Evolutionary conservation across 371 early-diverging fungal species (phyloP), one percentile per base, ranked within the genome.

Genomic region (Lichtheimia ramosa): DNA sequence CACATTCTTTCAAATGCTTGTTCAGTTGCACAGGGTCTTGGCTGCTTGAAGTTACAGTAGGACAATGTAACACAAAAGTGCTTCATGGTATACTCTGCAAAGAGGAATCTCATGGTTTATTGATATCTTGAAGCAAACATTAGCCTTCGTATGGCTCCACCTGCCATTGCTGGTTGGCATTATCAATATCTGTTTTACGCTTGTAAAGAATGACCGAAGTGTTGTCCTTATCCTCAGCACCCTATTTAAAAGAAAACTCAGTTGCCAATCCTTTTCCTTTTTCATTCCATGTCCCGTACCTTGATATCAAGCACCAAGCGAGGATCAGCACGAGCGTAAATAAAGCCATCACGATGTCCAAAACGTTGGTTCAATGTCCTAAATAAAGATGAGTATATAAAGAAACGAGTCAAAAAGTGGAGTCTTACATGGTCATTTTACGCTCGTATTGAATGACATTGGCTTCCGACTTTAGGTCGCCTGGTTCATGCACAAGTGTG

Each of bases 331-430:
- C 70, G 59, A 13, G 59, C 62, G 58, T 77, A 74, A 23, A 81
- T 62, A 27, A 60, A 75, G 3, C 77, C 77, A 53, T 81, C 71
- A 34, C 77, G 68, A 46, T 55, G 64, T 16, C 74, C 73, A 64
- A 70, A 81, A 50, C 81, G 64, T 58, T 77, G 81, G 50, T 81
- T 77, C 15, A 73, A 70, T 21, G 81, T 62, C 69, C 75, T 75
- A 58, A 25, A 48, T 10, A 34, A 51, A 25, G 14, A 48, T 23
- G 53, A 25, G 53, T 15, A 6, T 41, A 16, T 21, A 3, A 28
- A 42, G 5, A 16, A 10, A 51, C 2, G 10, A 14, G 15, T 51
- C 5, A 1, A 23, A 14, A 51, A 20, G 0, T 40, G 39, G 46
- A 20, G 65, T 61, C n/a, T n/a, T 76, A 73, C 76, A 62, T 64